Percentiles rank a stretch among this genome's conserved stretches.
These are phyloP conservation scores for Pseudomonodictys pantanalensis DNA, from an alignment of 495 filamentous ascomycete species.

Conservation along the genomic window DNA sequence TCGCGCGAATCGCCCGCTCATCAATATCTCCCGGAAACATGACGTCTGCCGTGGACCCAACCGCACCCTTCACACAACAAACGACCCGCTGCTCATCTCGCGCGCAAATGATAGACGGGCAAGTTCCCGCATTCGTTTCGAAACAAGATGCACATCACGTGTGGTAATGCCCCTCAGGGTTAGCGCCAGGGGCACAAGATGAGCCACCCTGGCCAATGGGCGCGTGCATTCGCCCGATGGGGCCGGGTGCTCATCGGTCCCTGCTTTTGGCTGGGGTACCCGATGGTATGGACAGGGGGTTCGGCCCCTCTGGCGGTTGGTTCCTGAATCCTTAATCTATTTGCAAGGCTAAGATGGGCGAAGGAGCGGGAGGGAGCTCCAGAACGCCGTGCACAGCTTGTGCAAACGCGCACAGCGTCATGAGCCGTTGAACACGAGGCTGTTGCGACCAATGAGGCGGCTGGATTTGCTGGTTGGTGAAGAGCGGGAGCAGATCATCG, in stretches of 20 bases:
- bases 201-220: no score
- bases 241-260: no score
- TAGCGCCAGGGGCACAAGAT: constrained; percentile 2
- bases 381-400: background rate
- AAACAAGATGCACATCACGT: background rate
- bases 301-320: no score
- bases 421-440: background rate
- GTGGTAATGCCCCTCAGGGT: background rate
- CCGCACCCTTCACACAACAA: no score
- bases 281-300: no score
- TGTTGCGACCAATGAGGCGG: background rate
- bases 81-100: no score
- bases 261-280: no score
- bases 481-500: background rate
- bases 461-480: background rate
- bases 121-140: background rate
- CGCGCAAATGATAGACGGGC: no score
- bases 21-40: background rate
- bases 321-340: no score
- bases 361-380: background rate
- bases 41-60: background rate
- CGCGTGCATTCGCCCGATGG: no score
- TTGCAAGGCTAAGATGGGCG: background rate
- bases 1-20: background rate
- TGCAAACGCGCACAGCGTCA: background rate